These are phyloP conservation scores for Metschnikowia noctiluminum DNA, from an alignment of 805 yeast genomes.

Conservation along the genomic window DNA sequence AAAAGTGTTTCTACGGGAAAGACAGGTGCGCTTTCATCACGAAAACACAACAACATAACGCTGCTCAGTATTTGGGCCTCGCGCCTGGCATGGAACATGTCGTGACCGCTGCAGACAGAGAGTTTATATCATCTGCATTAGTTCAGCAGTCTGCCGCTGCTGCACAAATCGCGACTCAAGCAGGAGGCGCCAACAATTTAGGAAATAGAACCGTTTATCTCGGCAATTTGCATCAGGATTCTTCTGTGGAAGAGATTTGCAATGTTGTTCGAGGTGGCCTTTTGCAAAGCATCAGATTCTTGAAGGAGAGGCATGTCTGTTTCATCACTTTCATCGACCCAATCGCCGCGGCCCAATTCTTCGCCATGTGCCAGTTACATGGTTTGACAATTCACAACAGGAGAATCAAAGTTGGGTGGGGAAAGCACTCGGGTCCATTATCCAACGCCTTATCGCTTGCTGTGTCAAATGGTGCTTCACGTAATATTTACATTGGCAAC, in stretches of 20 bases:
- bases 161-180: slow-evolving; percentile 92
- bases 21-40: slow-evolving; percentile 94
- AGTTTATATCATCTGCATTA: slow-evolving; percentile 65
- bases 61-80: slow-evolving; percentile 89
- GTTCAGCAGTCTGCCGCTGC: slow-evolving; percentile 96
- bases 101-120: slow-evolving; percentile 65
- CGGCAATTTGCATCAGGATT: slow-evolving; percentile 85
- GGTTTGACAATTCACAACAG: slow-evolving; percentile 84
- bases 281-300: slow-evolving; percentile 74
- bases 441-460: slow-evolving; percentile 85
- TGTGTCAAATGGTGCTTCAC: slow-evolving; percentile 88
- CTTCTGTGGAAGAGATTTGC: slow-evolving; percentile 89
- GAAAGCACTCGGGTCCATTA: slow-evolving; percentile 91
- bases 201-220: slow-evolving; percentile 93
- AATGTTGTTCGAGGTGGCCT: slow-evolving; percentile 95
- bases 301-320: slow-evolving; percentile 85
- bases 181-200: slow-evolving; percentile 87
- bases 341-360: slow-evolving; percentile 95
- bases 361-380: slow-evolving; percentile 88
- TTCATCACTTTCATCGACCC: slow-evolving; percentile 96
- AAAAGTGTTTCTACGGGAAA: slow-evolving; percentile 86
- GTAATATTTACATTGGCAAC: slow-evolving; percentile 85
- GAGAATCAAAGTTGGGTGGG: slow-evolving; percentile 94
- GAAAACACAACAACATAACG: slow-evolving; percentile 93
- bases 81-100: slow-evolving; percentile 86